Base-by-base conservation (phyloP, 495 filamentous ascomycete genomes). In the Recurvomyces mirabilis region DNA sequence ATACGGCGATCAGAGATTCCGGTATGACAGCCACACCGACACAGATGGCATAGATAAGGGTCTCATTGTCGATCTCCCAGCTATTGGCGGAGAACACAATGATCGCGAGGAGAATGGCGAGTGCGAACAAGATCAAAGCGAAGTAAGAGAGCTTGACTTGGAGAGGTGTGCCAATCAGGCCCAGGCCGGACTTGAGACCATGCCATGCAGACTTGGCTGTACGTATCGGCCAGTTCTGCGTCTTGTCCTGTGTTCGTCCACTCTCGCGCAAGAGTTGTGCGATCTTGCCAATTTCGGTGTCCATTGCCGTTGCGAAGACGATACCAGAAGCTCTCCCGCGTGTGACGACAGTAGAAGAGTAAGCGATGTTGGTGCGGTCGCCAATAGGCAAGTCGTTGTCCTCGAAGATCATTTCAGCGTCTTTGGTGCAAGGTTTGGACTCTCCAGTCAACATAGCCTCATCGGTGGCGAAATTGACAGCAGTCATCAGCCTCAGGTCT, bases 371-470 rank as follows among this genome's bases (percentile, higher is more conserved):
- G 20, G 73, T 60, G 17, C 79, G 72, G 47, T 85, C 81, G 15
- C 79, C 81, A 10, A 74, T 68, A 1, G 75, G 70, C 21, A 75
- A 63, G 15, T 74, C 69, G 9, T 45, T 38, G 26, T 62, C 60
- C 19, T 37, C 20, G 33, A 64, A 56, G 10, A 43, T 49, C 7
- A 21, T 22, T 0, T 43, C 21, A 1, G 68, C 61, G 21, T 60
- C 60, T 57, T 84, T 85, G 19, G 67, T 61, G 20, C 80, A 71
- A 11, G 80, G 77, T 22, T 82, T 56, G 21, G 79, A 81, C 55
- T 85, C 81, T 14, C 81, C 81, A 7, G 81, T 85, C n/a, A 85
- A 67, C n/a, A 81, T 63, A 25, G 81, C 78, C 56, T 85, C 81
- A 45, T 84, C 79, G 18, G 77, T 74, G 52, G 78, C 75, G 39